Percentiles rank a stretch among this genome's conserved stretches.
Conservation (phyloP, 208 protist genomes). For the Trypanosoma caninum region DNA sequence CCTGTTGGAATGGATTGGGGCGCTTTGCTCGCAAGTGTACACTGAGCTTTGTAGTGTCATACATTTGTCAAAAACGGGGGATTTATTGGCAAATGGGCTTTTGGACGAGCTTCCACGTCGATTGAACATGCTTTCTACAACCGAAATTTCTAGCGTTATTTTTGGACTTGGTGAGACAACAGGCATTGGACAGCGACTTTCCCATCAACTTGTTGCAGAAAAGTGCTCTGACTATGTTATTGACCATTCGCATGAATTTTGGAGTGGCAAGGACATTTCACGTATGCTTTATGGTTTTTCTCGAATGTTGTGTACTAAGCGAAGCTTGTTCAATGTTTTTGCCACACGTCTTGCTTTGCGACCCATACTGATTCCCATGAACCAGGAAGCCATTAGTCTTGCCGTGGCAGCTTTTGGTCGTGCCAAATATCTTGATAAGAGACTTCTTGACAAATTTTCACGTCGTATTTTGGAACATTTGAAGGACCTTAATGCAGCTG, state of each 20-base stretch:
- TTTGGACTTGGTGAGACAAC: slow-evolving; percentile 56
- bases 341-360: slow-evolving; percentile 40
- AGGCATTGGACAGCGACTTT: slow-evolving; percentile 56
- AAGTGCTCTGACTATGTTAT: slow-evolving; percentile 65
- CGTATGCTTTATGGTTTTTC: slow-evolving; percentile 71
- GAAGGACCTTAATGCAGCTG: slow-evolving; percentile 38
- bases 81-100: slow-evolving; percentile 6
- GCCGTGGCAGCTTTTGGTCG: slow-evolving; percentile 66
- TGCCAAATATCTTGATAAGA: slow-evolving; percentile 68
- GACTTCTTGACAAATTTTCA: slow-evolving; percentile 55
- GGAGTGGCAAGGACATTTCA: slow-evolving; percentile 50
- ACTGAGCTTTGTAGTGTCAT: slow-evolving; percentile 3
- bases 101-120: slow-evolving; percentile 37
- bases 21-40: slow-evolving; percentile 15
- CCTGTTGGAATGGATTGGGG: slow-evolving; percentile 18
- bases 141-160: slow-evolving; percentile 45
- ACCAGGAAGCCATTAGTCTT: slow-evolving; percentile 41
- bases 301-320: slow-evolving; percentile 69
- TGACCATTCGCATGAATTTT: slow-evolving; percentile 68
- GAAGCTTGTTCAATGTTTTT: slow-evolving; percentile 75
- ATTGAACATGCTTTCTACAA: slow-evolving; percentile 39
- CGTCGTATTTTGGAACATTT: slow-evolving; percentile 30
- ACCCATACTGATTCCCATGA: slow-evolving; percentile 40
- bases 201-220: slow-evolving; percentile 70
- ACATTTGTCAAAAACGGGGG: neutral